Evolutionary conservation across 257 asterid genomes (phyloP), one percentile per base, ranked within the genome.

Genomic region (Solanum gandarillasii): DNA sequence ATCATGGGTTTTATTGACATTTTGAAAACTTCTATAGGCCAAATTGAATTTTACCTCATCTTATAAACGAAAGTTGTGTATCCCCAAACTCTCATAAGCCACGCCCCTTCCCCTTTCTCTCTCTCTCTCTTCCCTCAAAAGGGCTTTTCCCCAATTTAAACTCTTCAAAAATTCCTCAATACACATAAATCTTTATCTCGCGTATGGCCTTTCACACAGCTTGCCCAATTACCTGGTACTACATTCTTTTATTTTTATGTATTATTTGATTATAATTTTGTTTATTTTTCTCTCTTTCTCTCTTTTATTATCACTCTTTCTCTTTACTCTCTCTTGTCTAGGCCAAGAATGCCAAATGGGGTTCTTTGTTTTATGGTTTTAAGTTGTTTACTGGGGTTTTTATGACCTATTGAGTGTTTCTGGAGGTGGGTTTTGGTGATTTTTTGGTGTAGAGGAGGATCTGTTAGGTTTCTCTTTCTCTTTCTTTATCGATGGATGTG

Each of bases 161-260:
- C 87, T 83, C 90, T 82, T 87, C 86, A 85, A 86, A 88, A 72
- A 89, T 35, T 90, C 86, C 83, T 82, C 83, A 71, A 71, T 58
- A 89, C 88, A 88, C 86, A 86, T 34, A 84, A 88, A 87, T 88
- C 90, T 78, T 79, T 79, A 41, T 76, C 87, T 89, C 88, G 67
- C 88, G 72, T 86, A 96, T 95, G 99, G 99, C 99, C 94, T 97
- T 97, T 94, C 99, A 97, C 87, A 98, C 95, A 89, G 96, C 99
- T 91, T 97, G 99, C 91, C 99, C 99, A 93, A 97, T 97, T 94
- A 97, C 99, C 92, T 97, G 99, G 99, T 97, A 93, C 90, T 18
- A 52, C 29, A 87, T 87, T 62, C 13, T 79, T 76, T 90, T 79
- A 52, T 52, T 48, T 85, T 35, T 73, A 5, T 20, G 27, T 46